Base-by-base conservation (phyloP, 495 filamentous ascomycete genomes). In the Hamigera avellanea region DNA sequence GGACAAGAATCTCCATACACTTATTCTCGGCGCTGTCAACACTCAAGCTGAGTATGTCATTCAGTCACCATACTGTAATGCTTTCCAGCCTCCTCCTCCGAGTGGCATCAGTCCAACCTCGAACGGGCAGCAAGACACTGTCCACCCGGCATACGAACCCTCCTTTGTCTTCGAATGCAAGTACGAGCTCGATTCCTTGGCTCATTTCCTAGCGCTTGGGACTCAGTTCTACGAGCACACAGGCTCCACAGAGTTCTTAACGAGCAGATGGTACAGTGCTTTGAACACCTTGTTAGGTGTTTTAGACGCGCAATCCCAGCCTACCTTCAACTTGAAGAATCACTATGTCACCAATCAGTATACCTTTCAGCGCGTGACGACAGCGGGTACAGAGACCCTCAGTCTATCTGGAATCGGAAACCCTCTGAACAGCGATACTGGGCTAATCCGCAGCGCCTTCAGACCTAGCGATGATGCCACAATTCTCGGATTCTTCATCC, bases 391-490 rank as follows among this genome's bases (percentile, higher is more conserved):
- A 6, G 93, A 99, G 56, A 96, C 91, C 0, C 70, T 99, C 15
- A 83, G 69, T 43, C 72, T 99, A 2, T 58, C 52, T 1, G 93
- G 93, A 14, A 63, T 83, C 37, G 93, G 93, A 23, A 99, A 99
- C 52, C 93, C 91, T 0, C 69, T 99, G 5, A 87, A 83, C 48
- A 71, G 72, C 44, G 81, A 74, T 14, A 95, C 91, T 0, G 84
- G 84, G 0, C 70, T 99, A 10, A 74, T 95, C 36, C 78, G 91
- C 35, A 93, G 84, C 37, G 87, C 91, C 2, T 99, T 96, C 65
- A 73, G 91, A 2, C 91, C 91, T n/a, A 91, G 83, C 46, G 91
- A 99, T 46, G 91, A 99, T 53, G 87, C 91, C n/a, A 89, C 87
- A 1, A 95, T 88, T 36, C 63, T 96, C 7, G 87, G 88, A 19